Conservation (phyloP, 306 rosid species). For the Rubus idaeus region DNA sequence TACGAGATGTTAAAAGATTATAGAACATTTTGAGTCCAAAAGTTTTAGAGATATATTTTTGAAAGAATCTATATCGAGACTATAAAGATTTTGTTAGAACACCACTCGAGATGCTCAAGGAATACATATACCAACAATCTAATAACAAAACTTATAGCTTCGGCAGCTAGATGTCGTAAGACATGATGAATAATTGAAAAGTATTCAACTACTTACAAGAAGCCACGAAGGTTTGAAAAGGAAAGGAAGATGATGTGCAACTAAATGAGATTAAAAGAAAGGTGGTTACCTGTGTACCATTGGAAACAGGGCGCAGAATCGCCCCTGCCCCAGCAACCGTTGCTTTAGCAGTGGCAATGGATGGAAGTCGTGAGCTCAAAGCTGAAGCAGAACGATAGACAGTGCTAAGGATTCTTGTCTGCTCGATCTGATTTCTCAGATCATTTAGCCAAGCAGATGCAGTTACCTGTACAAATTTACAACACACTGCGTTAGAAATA, state of each 20-base stretch:
- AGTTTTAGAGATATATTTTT: not conserved
- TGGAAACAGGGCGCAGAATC: conserved; percentile 90
- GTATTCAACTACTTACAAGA: not conserved
- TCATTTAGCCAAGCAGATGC: conserved; percentile 98
- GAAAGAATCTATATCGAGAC: not conserved
- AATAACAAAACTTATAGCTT: not conserved
- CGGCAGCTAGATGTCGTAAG: conserved; percentile 2
- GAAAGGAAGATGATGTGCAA: not conserved
- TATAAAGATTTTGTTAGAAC: not conserved
- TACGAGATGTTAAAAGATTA: not conserved
- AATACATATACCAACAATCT: not conserved
- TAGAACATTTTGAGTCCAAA: not conserved
- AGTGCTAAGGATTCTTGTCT: conserved; percentile 87
- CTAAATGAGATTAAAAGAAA: not conserved
- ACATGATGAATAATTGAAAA: not conserved
- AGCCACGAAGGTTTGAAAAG: not conserved
- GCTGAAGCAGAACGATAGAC: conserved; percentile 97
- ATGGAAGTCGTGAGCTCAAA: conserved; percentile 92
- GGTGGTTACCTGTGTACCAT: conserved; percentile 74
- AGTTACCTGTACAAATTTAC: conserved; percentile 59
- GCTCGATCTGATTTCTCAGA: conserved; percentile 90
- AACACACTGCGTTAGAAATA: not conserved
- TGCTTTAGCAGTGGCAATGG: conserved; percentile 88
- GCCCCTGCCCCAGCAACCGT: conserved; percentile 97
- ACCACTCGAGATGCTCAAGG: not conserved